Conservation (phyloP, 345 rosid genomes). For the Clausena lansium region DNA sequence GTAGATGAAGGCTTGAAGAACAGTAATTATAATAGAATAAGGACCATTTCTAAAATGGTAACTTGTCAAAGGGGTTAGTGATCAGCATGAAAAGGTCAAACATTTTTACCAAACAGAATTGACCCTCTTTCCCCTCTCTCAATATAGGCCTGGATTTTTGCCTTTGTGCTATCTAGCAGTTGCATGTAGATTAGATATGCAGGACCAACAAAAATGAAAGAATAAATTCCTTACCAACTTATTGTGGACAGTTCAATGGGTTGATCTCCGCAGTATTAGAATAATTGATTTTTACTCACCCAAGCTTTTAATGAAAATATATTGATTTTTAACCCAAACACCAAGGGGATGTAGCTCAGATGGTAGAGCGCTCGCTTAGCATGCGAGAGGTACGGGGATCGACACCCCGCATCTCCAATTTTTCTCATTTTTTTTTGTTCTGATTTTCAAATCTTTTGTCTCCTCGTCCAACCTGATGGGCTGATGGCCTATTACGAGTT, state of each 20-base stretch:
- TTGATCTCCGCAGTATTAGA: not conserved
- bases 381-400: slow-evolving; percentile 51
- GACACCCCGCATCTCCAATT: slow-evolving; percentile 22
- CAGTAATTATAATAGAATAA: not conserved
- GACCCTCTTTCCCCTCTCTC: not conserved
- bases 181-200: not conserved
- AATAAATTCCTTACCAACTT: not conserved
- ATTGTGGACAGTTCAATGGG: not conserved
- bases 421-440: not conserved
- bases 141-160: not conserved
- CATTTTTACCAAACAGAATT: not conserved
- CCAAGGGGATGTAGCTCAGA: slow-evolving; percentile 64
- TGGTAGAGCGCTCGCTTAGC: slow-evolving; percentile 76
- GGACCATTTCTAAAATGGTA: not conserved
- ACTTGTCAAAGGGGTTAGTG: not conserved
- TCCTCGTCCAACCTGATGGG: not conserved
- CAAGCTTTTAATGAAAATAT: no score
- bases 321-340: no score
- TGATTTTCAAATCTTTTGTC: no score
- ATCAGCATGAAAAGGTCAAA: not conserved
- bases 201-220: not conserved
- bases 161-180: not conserved
- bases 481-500: not conserved
- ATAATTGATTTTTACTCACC: no score
- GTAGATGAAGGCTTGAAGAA: not conserved